Conservation (phyloP, 2,329 filamentous ascomycete species). For the Colletotrichum sp. region DNA sequence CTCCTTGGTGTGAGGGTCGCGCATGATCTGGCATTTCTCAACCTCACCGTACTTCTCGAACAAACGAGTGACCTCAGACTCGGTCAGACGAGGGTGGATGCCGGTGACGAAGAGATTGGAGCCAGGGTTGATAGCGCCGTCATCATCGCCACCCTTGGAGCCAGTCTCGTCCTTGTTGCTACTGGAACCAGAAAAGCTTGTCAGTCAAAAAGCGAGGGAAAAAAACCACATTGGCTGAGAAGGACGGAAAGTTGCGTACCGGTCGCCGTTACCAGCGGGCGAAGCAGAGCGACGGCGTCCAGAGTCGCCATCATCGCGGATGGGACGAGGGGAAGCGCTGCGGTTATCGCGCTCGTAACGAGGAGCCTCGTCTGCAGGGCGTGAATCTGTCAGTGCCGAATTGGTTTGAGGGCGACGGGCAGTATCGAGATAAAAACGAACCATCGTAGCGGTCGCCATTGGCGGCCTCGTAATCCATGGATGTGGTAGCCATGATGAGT, state of each 20-base stretch:
- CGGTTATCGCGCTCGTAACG: slow-evolving; percentile 71
- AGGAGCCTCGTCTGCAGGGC: slow-evolving; percentile 60
- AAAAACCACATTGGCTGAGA: background rate
- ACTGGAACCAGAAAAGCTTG: slow-evolving; percentile 29
- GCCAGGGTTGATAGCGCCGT: slow-evolving; percentile 86
- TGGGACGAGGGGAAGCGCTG: slow-evolving; percentile 67
- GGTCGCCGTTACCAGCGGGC: slow-evolving; percentile 58
- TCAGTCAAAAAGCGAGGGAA: background rate
- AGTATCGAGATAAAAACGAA: slow-evolving; percentile 38
- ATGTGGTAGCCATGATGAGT: slow-evolving; percentile 62
- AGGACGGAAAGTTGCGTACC: slow-evolving; percentile 38
- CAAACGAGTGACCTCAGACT: slow-evolving; percentile 89
- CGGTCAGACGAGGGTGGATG: slow-evolving; percentile 90
- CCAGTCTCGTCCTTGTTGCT: slow-evolving; percentile 59
- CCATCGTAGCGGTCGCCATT: slow-evolving; percentile 72
- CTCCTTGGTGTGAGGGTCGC: slow-evolving; percentile 97
- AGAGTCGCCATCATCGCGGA: slow-evolving; percentile 65
- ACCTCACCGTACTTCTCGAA: slow-evolving; percentile 99
- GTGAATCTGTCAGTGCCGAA: background rate
- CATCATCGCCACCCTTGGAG: slow-evolving; percentile 66
- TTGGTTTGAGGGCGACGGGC: background rate
- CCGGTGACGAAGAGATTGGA: slow-evolving; percentile 99
- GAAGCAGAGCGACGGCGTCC: slow-evolving; percentile 67
- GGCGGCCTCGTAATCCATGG: slow-evolving; percentile 74
- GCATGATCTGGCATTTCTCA: slow-evolving; percentile 99